Conservation (phyloP, 2,329 filamentous ascomycete species). For the Chrysoporthe deuterocubensis region DNA sequence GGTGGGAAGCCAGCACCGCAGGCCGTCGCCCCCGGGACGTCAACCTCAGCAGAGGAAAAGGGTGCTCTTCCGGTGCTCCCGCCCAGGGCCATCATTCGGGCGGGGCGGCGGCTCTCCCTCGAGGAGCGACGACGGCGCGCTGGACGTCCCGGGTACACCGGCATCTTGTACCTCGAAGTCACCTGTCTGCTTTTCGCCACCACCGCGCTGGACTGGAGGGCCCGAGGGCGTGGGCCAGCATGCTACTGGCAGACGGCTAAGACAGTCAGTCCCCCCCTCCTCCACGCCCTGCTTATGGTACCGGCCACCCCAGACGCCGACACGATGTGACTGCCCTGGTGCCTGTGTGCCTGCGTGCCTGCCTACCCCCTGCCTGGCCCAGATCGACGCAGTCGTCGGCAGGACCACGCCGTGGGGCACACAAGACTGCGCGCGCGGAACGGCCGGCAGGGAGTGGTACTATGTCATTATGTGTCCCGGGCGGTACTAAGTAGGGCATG, state of each 20-base stretch:
- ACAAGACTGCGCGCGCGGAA: too few species aligned
- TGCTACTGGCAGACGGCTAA: neutral
- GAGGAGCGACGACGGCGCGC: neutral
- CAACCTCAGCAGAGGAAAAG: neutral
- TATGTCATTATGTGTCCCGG: too few species aligned
- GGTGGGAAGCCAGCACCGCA: neutral
- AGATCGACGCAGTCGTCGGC: too few species aligned
- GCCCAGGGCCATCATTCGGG: neutral
- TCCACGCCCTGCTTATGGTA: neutral
- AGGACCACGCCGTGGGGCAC: too few species aligned
- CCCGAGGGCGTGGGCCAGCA: neutral
- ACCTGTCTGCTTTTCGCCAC: conserved; percentile 3
- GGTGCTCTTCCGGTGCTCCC: neutral
- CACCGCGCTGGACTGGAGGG: neutral
- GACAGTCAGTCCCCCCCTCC: neutral
- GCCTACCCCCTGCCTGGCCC: neutral
- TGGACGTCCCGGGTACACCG: conserved; percentile 6
- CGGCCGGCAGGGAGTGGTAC: too few species aligned
- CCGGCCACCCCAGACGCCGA: neutral
- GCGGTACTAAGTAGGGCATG: too few species aligned
- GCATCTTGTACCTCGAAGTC: conserved; percentile 10
- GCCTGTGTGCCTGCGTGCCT: neutral
- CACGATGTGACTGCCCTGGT: neutral
- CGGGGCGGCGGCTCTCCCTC: neutral
- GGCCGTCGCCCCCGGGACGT: neutral